Percentiles rank a stretch among this genome's conserved stretches.
Conservation (phyloP, 306 rosid genomes). For the Vigna nakashimae region DNA sequence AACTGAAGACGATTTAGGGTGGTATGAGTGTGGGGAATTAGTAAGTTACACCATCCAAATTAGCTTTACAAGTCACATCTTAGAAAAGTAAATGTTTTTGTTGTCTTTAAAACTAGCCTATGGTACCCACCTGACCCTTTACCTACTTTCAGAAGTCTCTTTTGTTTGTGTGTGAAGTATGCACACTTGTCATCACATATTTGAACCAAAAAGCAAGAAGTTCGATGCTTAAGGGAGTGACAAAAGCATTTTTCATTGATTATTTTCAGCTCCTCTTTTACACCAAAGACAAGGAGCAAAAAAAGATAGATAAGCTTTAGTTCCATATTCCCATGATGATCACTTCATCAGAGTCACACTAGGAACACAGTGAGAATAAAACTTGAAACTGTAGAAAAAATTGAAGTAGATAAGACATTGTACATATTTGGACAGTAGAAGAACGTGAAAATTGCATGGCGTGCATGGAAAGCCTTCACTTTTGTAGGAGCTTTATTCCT, state of each 20-base stretch:
- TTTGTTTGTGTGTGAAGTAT: conserved; percentile 28
- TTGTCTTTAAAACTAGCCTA: conserved; percentile 38
- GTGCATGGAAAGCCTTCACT: conserved; percentile 64
- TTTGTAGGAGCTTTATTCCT: conserved; percentile 34
- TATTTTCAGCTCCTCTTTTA: conserved; percentile 49
- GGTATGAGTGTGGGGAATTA: conserved; percentile 15
- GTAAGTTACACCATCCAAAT: conserved; percentile 35
- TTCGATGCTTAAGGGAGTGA: conserved; percentile 51
- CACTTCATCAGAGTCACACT: conserved; percentile 25
- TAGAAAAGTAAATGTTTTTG: conserved; percentile 44
- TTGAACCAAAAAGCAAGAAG: conserved; percentile 62
- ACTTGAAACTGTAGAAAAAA: conserved; percentile 40
- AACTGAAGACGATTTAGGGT: conserved; percentile 4
- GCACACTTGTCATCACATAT: conserved; percentile 51
- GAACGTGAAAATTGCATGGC: conserved; percentile 67
- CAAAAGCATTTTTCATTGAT: conserved; percentile 57
- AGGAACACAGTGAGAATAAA: conserved; percentile 20
- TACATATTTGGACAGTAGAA: conserved; percentile 16
- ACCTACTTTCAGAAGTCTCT: conserved; percentile 42
- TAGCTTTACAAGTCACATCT: conserved; percentile 45
- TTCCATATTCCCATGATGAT: conserved; percentile 28
- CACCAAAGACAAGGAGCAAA: conserved; percentile 38
- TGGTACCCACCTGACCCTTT: conserved; percentile 41
- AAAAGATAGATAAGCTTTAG: conserved; percentile 23
- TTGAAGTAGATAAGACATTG: neutral